phyloP scores from a whole-genome alignment of 805 yeast genomes.

The Yamadazyma phyllophila region DNA sequence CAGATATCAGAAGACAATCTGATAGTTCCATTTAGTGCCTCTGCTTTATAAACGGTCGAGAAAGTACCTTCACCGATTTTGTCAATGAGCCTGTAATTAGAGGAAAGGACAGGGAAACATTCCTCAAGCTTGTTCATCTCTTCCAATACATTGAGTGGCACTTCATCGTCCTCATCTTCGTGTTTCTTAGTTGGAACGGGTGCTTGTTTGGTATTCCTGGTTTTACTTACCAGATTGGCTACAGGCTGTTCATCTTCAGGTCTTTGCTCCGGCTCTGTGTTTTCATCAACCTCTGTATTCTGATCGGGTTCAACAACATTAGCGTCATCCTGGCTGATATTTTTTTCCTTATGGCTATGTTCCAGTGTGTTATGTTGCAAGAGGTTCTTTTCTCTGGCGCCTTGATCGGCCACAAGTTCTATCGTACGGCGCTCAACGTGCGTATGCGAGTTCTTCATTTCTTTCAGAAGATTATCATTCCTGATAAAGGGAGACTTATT shows the following conservation, averaged over 20 bases:
- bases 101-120: constrained; percentile 52
- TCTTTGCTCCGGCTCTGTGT: neutral
- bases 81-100: constrained; percentile 49
- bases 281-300: constrained; percentile 2
- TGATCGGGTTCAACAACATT: neutral
- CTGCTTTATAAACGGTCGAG: constrained; percentile 60
- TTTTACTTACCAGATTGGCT: too few species aligned
- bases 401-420: too few species aligned
- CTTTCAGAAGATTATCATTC: constrained; percentile 15
- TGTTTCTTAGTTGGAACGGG: neutral
- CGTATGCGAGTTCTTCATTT: neutral
- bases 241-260: too few species aligned
- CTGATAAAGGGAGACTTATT: constrained; percentile 15
- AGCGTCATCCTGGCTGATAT: too few species aligned
- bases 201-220: neutral
- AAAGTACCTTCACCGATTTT: constrained; percentile 70
- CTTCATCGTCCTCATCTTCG: constrained; percentile 41
- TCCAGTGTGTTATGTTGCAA: too few species aligned
- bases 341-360: too few species aligned
- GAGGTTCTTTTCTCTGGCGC: too few species aligned
- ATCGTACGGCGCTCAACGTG: too few species aligned
- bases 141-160: constrained; percentile 51
- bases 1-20: constrained; percentile 39
- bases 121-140: constrained; percentile 56
- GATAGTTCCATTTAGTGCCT: constrained; percentile 45